Conservation (phyloP, 2,329 filamentous ascomycete genomes). For the Apiospora phragmitis region DNA sequence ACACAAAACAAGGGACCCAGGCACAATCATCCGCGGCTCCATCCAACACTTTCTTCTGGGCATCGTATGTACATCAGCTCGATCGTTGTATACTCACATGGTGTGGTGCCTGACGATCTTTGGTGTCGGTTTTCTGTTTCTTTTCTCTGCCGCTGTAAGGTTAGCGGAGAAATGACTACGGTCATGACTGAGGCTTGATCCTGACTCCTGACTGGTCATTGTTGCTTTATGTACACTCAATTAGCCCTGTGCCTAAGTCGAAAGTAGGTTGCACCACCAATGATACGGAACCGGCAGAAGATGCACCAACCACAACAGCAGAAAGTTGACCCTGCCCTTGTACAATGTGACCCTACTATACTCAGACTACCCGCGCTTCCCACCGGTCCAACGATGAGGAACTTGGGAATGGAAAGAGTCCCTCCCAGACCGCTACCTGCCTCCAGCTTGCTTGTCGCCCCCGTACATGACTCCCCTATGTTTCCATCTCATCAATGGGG, state of each 20-base stretch:
- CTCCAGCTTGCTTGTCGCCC: not conserved
- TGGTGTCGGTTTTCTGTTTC: not conserved
- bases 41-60: not conserved
- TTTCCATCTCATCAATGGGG: not conserved
- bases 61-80: not conserved
- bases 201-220: not conserved
- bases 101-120: not conserved
- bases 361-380: not conserved
- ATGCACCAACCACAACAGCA: not conserved
- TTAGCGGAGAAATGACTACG: not conserved
- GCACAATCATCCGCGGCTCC: not conserved
- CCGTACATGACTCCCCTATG: not conserved
- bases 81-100: not conserved
- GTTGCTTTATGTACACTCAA: not conserved
- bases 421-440: not conserved
- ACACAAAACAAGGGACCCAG: not conserved
- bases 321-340: not conserved
- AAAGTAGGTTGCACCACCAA: not conserved
- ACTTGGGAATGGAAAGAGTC: not conserved
- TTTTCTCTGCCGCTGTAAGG: not conserved
- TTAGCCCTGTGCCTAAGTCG: not conserved
- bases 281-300: not conserved
- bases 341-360: not conserved
- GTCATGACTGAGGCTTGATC: not conserved
- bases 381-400: not conserved